These are phyloP conservation scores for Monosporascus sp. DNA, from an alignment of 2,329 filamentous ascomycete genomes.

Conservation along the genomic window DNA sequence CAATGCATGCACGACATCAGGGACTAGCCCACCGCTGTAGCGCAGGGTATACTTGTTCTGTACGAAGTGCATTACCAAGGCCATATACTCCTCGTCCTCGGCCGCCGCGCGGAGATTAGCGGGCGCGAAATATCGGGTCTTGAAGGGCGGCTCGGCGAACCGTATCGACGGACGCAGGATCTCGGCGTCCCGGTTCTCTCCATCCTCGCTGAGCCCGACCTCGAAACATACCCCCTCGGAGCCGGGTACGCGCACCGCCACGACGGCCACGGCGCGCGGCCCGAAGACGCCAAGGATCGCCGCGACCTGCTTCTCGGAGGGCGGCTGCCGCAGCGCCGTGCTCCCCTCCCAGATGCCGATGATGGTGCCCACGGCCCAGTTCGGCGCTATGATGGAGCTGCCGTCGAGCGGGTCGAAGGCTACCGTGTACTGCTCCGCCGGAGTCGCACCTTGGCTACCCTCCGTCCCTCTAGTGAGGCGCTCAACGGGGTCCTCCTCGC, in stretches of 20 bases:
- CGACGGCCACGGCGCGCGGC: constrained; percentile 49
- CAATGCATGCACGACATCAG: constrained; percentile 55
- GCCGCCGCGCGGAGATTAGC: constrained; percentile 56
- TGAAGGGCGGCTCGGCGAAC: constrained; percentile 33
- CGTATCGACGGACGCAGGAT: constrained; percentile 38
- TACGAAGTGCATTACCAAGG: constrained; percentile 46
- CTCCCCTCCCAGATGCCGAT: constrained; percentile 53
- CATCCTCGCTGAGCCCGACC: constrained; percentile 34
- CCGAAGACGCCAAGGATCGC: constrained; percentile 50
- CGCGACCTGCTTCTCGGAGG: constrained; percentile 39
- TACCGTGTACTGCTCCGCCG: constrained; percentile 52
- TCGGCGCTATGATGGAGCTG: constrained; percentile 54
- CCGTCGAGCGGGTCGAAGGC: constrained; percentile 62
- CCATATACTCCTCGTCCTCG: constrained; percentile 44
- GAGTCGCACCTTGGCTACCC: background rate
- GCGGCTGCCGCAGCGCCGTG: constrained; percentile 37
- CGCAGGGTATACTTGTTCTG: constrained; percentile 52
- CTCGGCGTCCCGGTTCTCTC: constrained; percentile 20
- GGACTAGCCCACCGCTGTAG: constrained; percentile 57
- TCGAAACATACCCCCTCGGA: constrained; percentile 43
- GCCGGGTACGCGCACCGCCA: constrained; percentile 47
- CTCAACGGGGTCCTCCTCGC: constrained; percentile 58
- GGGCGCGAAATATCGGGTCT: constrained; percentile 56
- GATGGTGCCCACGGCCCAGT: constrained; percentile 57
- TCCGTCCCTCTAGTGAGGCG: constrained; percentile 18